Evolutionary conservation across 495 filamentous ascomycete species (phyloP).

Genomic region (Penicillium tannophilum): DNA sequence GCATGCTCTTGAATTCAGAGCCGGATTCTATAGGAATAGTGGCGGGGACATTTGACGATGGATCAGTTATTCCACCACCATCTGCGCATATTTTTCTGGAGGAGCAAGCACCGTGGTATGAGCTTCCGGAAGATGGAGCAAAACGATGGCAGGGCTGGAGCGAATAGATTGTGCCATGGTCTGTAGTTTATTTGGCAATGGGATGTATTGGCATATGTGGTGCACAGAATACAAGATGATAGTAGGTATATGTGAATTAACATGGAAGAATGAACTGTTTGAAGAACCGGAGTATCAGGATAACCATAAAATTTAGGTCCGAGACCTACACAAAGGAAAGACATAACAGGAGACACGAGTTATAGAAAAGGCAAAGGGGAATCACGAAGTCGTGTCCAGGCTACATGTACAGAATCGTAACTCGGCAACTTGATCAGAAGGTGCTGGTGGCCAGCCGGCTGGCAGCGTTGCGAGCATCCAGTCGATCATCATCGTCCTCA

Average conservation of each 20-base stretch:
- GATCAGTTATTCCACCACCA: slow-evolving; percentile 15
- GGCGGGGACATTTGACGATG: slow-evolving; percentile 34
- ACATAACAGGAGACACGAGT: slow-evolving; percentile 4
- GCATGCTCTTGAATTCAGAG: slow-evolving; percentile 25
- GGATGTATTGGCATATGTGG: neutral
- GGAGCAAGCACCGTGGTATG: slow-evolving; percentile 34
- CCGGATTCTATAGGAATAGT: slow-evolving; percentile 19
- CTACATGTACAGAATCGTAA: slow-evolving; percentile 33
- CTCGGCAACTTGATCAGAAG: slow-evolving; percentile 56
- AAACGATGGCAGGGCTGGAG: slow-evolving; percentile 3
- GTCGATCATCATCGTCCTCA: slow-evolving; percentile 90
- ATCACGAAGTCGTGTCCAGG: slow-evolving; percentile 30
- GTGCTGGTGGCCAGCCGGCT: slow-evolving; percentile 91
- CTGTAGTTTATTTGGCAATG: neutral
- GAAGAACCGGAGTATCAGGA: neutral
- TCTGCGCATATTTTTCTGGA: slow-evolving; percentile 31
- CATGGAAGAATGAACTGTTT: neutral
- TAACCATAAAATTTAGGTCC: slow-evolving; percentile 4
- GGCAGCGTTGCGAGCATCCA: slow-evolving; percentile 94
- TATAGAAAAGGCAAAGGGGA: slow-evolving; percentile 27
- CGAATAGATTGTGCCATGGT: neutral
- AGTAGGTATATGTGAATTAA: neutral
- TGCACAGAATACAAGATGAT: neutral
- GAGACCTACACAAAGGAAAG: slow-evolving; percentile 3
- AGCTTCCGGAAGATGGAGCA: slow-evolving; percentile 30